These are phyloP conservation scores for Debaryomyces castellii DNA, from an alignment of 805 yeast genomes.

Conservation along the genomic window DNA sequence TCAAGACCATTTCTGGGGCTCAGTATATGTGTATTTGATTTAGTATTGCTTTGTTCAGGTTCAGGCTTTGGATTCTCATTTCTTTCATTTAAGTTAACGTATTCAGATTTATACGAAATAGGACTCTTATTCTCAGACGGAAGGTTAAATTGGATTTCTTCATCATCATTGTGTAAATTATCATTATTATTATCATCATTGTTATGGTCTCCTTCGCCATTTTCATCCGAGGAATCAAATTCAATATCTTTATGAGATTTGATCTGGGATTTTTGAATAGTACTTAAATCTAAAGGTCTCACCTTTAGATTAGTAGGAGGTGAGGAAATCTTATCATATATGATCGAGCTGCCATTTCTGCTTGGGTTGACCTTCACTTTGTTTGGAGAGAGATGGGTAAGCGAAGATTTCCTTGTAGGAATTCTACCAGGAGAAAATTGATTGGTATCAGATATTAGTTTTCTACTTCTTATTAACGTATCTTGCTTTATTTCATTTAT, in stretches of 20 bases:
- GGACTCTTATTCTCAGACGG: neutral
- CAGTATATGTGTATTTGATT: neutral
- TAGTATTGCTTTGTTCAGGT: too few relatives aligned
- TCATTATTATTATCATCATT: constrained; percentile 4
- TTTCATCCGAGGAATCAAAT: constrained; percentile 27
- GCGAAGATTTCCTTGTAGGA: neutral
- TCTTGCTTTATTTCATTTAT: constrained; percentile 10
- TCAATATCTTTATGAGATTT: constrained; percentile 14
- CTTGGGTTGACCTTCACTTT: neutral
- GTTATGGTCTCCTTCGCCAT: constrained; percentile 7
- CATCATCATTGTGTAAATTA: neutral
- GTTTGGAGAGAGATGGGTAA: neutral
- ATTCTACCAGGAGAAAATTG: constrained; percentile 18
- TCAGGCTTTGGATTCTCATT: neutral
- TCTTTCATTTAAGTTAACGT: neutral
- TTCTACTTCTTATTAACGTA: constrained; percentile 12
- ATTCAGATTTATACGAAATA: neutral
- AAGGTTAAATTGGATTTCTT: neutral
- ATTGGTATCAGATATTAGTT: constrained; percentile 24
- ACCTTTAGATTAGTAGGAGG: constrained; percentile 23
- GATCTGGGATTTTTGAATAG: neutral
- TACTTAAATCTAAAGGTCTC: constrained; percentile 9
- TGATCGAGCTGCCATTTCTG: neutral
- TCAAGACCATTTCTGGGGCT: neutral
- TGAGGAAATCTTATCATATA: constrained; percentile 7